A percentile compares a stretch with the other conserved stretches of the same genome.
Conservation (phyloP, 2,329 filamentous ascomycete species). For the Fusarium keratoplasticum region DNA sequence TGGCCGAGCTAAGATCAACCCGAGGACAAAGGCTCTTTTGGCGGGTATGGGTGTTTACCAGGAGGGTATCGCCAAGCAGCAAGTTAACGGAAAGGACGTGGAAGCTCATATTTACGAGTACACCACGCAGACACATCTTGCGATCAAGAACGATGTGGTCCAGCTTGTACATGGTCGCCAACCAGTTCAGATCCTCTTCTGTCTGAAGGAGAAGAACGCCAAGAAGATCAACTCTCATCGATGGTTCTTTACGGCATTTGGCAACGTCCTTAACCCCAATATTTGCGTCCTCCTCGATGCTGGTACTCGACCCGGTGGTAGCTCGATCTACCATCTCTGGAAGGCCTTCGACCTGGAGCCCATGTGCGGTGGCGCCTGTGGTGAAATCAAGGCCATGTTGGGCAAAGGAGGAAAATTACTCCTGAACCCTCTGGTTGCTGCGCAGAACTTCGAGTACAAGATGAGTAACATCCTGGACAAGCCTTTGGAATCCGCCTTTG, state of each 20-base stretch:
- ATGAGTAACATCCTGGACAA: constrained; percentile 99
- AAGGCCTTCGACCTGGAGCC: constrained; percentile 98
- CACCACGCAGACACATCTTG: constrained; percentile 86
- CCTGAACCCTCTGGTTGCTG: constrained; percentile 91
- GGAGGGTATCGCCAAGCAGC: constrained; percentile 97
- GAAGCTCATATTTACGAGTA: constrained; percentile 98
- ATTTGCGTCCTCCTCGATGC: constrained; percentile 97
- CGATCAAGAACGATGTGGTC: constrained; percentile 91
- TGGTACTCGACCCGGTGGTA: constrained; percentile 91
- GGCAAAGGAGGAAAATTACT: constrained; percentile 85
- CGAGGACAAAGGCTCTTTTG: constrained; percentile 86
- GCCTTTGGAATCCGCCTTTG: constrained; percentile 95
- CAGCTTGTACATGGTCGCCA: constrained; percentile 86
- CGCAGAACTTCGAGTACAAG: constrained; percentile 99
- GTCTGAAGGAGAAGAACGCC: constrained; percentile 98
- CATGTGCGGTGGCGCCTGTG: constrained; percentile 96
- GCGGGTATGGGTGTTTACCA: constrained; percentile 97
- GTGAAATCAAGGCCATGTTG: constrained; percentile 99
- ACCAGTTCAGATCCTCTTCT: constrained; percentile 97
- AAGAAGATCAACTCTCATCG: constrained; percentile 99
- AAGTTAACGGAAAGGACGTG: constrained; percentile 96
- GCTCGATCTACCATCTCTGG: constrained; percentile 98
- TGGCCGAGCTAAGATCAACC: constrained; percentile 96
- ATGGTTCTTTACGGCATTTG: constrained; percentile 99
- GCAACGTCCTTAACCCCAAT: constrained; percentile 90